A percentile compares a stretch with the other conserved stretches of the same genome.
phyloP scores from a whole-genome alignment of 148 eudicot species.

The Chenopodium berlandieri region DNA sequence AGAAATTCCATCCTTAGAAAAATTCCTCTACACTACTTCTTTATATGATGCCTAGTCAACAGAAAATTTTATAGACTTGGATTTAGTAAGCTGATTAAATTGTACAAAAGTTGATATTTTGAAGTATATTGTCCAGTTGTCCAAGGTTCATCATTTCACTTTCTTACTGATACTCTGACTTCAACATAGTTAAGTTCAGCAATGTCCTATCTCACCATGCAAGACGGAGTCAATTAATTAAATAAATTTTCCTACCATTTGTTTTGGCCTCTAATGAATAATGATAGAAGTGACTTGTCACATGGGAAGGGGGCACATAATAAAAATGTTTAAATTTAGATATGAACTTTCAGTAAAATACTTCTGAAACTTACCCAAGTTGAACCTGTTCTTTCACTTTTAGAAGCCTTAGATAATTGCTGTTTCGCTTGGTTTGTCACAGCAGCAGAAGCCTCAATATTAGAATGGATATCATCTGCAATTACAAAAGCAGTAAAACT shows the following conservation, averaged over 20 bases:
- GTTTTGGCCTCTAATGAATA: background rate
- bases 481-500: background rate
- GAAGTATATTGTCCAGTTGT: background rate
- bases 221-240: background rate
- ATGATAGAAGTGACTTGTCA: background rate
- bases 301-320: background rate
- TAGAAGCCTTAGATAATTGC: constrained; percentile 61
- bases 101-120: background rate
- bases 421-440: constrained; percentile 56
- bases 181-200: background rate
- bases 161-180: background rate
- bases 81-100: background rate
- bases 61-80: background rate
- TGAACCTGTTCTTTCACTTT: constrained; percentile 55
- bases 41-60: too few species aligned
- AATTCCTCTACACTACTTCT: too few species aligned
- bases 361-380: constrained; percentile 45
- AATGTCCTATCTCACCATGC: background rate
- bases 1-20: background rate
- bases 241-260: background rate
- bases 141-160: background rate
- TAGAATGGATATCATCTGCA: constrained; percentile 60
- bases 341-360: background rate
- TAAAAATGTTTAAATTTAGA: too few species aligned
- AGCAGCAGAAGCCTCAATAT: constrained; percentile 57